Evolutionary conservation across 2,329 filamentous ascomycete species (phyloP), one percentile per base, ranked within the genome.

Genomic region (Xylaria sp.): DNA sequence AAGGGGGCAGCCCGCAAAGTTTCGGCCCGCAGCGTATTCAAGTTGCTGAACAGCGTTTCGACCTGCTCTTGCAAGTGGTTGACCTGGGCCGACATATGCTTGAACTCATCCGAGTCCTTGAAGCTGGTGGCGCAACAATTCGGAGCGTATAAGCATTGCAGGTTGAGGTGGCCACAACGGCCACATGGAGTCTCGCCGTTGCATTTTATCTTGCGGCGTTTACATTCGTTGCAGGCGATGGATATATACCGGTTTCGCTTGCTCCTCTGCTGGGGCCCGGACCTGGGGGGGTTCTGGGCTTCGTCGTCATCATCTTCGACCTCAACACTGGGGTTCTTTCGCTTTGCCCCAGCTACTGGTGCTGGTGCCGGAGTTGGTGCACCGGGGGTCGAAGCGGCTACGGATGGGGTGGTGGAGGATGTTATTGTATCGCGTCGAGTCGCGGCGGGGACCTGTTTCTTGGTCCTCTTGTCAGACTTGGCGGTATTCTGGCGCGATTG

Each of bases 71-170:
- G 94, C 28, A 97, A 86, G 9, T 87, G 86, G 11, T 84, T 83
- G 67, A 97, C 88, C 73, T 96, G 92, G 40, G 86, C 84, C 63
- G 89, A 88, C 89, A 97, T 93, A 44, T 90, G 87, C 76, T 90
- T 92, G 84, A 94, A 97, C 79, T 97, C 94, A 10, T 97, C 93
- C 56, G 93, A 94, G 76, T 97, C 94, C 80, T 95, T 96, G 85
- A 97, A 94, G 79, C 88, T 93, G 83, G 89, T 94, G 70, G 88
- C 82, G 77, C 88, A 90, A 78, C 89, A 90, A 75, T 90, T 90
- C 15, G 88, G 86, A 6, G 89, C 85, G 80, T 92, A 92, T 53
- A 90, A 81, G 75, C 90, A 92, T 70, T 86, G 80, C 20, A 91
- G 83, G 73, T 88, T 89, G 78, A 92, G 88, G 73, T 90, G 90